These are phyloP conservation scores for Amanita phalloides DNA, from an alignment of 768 basidiomycete genomes.

Conservation along the genomic window DNA sequence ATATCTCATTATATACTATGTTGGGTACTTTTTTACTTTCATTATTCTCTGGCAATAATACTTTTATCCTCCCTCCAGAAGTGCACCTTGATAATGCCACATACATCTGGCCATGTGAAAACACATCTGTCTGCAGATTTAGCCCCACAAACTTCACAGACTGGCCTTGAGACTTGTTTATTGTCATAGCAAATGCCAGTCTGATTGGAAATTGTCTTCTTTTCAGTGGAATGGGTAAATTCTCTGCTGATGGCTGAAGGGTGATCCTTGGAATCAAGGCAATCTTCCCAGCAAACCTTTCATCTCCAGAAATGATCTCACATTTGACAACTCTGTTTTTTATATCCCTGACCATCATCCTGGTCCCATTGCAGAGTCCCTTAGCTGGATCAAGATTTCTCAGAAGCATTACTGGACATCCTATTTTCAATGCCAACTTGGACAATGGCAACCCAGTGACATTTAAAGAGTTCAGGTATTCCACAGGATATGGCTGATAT, in stretches of 20 bases:
- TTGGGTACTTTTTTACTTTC: too few relatives aligned
- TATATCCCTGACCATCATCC: constrained; percentile 18
- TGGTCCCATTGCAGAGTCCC: constrained; percentile 22
- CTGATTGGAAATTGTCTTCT: constrained; percentile 31
- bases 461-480: constrained; percentile 28
- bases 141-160: constrained; percentile 19
- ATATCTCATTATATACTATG: too few relatives aligned
- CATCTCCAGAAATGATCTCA: constrained; percentile 14
- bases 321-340: constrained; percentile 21
- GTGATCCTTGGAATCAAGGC: constrained; percentile 29
- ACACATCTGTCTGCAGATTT: background rate
- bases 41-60: background rate
- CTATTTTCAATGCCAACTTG: constrained; percentile 20
- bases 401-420: constrained; percentile 30
- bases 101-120: constrained; percentile 25
- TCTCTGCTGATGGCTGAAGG: constrained; percentile 17
- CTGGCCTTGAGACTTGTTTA: constrained; percentile 41
- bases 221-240: constrained; percentile 18
- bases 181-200: constrained; percentile 35
- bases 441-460: constrained; percentile 27
- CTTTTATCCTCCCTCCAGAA: constrained; percentile 16
- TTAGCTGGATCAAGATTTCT: constrained; percentile 25
- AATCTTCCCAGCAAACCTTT: constrained; percentile 18
- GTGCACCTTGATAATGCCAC: constrained; percentile 27
- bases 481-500: constrained; percentile 19